phyloP scores from a whole-genome alignment of 768 basidiomycete genomes.

The Megacollybia marginata region DNA sequence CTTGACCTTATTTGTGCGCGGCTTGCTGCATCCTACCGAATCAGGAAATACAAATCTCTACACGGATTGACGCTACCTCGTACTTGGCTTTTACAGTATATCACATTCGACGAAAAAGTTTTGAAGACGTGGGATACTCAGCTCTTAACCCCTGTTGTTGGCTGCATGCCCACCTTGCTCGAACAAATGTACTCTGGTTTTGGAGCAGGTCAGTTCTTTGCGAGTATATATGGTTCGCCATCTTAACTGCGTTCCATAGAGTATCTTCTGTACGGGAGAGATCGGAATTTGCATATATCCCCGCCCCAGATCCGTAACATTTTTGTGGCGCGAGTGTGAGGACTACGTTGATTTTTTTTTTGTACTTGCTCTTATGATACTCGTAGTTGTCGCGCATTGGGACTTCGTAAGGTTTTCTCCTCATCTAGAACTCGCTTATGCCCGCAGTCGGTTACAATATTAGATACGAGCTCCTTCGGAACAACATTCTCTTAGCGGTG shows the following conservation, averaged over 20 bases:
- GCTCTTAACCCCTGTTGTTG: conserved; percentile 8
- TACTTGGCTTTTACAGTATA: conserved; percentile 35
- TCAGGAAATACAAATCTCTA: conserved; percentile 15
- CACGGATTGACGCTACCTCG: conserved; percentile 47
- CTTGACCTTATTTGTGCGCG: conserved; percentile 41
- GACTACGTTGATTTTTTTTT: conserved; percentile 2
- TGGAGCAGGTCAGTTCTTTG: conserved; percentile 16
- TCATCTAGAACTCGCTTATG: background rate
- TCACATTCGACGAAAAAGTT: conserved; percentile 12
- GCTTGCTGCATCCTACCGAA: conserved; percentile 26
- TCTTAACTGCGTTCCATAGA: conserved; percentile 9
- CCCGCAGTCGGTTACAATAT: conserved; percentile 27
- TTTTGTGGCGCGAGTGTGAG: conserved; percentile 45
- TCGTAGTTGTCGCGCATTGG: conserved; percentile 38
- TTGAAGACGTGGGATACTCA: conserved; percentile 6
- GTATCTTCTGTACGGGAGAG: conserved; percentile 20
- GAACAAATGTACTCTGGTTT: conserved; percentile 19
- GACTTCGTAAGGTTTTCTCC: conserved; percentile 31
- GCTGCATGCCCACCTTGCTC: conserved; percentile 16
- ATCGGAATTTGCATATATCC: conserved; percentile 11
- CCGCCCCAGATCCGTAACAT: conserved; percentile 19
- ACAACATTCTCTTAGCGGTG: conserved; percentile 11
- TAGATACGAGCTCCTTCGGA: conserved; percentile 3
- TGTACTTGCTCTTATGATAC: background rate
- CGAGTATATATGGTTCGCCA: background rate